A percentile compares a stretch with the other conserved stretches of the same genome.
Evolutionary conservation across 73 alveolate species (phyloP).

Genomic region (Paramecium biaurelia): DNA sequence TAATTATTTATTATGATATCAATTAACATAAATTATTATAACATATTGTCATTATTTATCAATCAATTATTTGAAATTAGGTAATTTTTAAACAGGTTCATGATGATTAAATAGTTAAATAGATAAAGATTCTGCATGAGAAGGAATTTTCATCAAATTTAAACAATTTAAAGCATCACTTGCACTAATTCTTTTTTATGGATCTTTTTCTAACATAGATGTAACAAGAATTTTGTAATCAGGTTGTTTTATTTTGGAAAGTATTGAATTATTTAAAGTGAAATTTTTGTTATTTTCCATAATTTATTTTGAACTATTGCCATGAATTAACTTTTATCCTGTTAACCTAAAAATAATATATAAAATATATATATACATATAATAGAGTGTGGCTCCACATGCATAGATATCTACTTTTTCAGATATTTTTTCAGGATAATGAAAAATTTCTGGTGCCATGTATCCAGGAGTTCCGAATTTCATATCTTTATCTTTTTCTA

Average conservation of each 20-base stretch:
- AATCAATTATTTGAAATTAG: background rate
- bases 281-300: background rate
- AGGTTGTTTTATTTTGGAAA: background rate
- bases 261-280: background rate
- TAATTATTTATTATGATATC: background rate
- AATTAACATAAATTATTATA: background rate
- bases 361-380: background rate
- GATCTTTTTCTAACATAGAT: background rate
- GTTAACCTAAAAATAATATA: background rate
- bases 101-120: background rate
- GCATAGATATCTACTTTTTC: background rate
- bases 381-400: background rate
- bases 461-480: conserved; percentile 80
- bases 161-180: background rate
- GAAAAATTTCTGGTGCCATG: conserved; percentile 77
- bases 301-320: background rate
- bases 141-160: background rate
- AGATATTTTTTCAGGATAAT: background rate
- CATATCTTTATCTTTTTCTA: background rate
- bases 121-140: background rate
- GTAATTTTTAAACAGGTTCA: background rate
- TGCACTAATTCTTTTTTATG: background rate
- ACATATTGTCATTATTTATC: background rate
- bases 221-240: background rate
- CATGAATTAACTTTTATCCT: background rate